A percentile compares a stretch with the other conserved stretches of the same genome.
These are phyloP conservation scores for Ogataea paradorogensis DNA, from an alignment of 805 yeast species.

Conservation along the genomic window DNA sequence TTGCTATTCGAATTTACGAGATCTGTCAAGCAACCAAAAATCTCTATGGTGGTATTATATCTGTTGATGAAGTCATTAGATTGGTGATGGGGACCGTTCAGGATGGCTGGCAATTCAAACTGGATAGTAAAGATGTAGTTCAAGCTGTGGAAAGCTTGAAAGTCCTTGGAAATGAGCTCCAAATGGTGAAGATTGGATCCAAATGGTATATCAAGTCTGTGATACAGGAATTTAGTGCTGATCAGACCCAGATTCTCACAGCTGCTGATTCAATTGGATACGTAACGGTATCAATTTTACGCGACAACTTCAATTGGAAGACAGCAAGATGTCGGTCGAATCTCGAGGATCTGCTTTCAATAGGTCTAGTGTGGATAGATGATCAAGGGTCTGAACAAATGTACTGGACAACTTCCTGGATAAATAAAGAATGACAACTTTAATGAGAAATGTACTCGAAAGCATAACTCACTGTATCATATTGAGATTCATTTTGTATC, in stretches of 20 bases:
- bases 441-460: conserved; percentile 91
- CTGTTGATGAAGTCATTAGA: conserved; percentile 51
- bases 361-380: conserved; percentile 88
- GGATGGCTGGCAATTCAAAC: conserved; percentile 29
- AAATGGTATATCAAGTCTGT: conserved; percentile 58
- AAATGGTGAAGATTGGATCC: conserved; percentile 54
- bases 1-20: conserved; percentile 74
- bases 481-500: conserved; percentile 67
- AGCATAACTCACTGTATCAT: conserved; percentile 74
- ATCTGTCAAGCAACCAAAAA: conserved; percentile 66
- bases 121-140: conserved; percentile 50
- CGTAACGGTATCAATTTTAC: conserved; percentile 58
- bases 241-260: conserved; percentile 69
- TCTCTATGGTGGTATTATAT: conserved; percentile 78
- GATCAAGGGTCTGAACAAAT: conserved; percentile 43
- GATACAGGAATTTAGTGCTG: conserved; percentile 62
- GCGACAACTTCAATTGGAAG: conserved; percentile 80
- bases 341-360: conserved; percentile 74
- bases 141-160: conserved; percentile 52
- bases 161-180: conserved; percentile 69
- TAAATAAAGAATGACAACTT: conserved; percentile 30
- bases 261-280: conserved; percentile 77
- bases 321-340: conserved; percentile 56
- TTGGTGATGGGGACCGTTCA: conserved; percentile 27
- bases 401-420: conserved; percentile 80